A percentile compares a stretch with the other conserved stretches of the same genome.
Conservation (phyloP, 2,329 filamentous ascomycete genomes). For the Aspergillus fumigatiaffinis region DNA sequence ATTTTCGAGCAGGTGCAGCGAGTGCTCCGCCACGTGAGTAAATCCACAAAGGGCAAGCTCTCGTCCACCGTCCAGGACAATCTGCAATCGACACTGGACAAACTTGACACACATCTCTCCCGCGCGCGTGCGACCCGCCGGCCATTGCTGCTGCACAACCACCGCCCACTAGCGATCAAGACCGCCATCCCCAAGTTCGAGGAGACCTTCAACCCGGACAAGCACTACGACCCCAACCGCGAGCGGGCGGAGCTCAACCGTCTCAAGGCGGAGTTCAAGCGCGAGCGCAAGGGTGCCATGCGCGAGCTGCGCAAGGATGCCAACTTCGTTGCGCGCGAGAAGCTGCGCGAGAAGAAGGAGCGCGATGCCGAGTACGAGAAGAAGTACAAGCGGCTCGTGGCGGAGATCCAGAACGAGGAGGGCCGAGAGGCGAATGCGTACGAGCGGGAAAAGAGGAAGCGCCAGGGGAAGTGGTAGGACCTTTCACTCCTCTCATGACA, state of each 20-base stretch:
- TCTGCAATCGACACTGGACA: constrained; percentile 28
- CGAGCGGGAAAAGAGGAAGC: constrained; percentile 74
- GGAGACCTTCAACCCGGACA: constrained; percentile 87
- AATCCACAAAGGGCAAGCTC: constrained; percentile 50
- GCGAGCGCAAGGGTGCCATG: constrained; percentile 90
- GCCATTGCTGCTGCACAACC: constrained; percentile 82
- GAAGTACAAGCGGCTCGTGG: constrained; percentile 87
- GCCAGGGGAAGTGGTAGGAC: constrained; percentile 59
- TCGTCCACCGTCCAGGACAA: constrained; percentile 34
- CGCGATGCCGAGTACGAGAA: constrained; percentile 90
- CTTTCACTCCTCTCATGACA: background rate
- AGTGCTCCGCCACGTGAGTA: constrained; percentile 60
- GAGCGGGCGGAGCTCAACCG: constrained; percentile 82
- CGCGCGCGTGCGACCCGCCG: constrained; percentile 65
- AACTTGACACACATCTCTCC: constrained; percentile 45
- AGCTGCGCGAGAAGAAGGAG: constrained; percentile 86
- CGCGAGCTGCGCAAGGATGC: constrained; percentile 93
- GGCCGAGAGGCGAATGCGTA: constrained; percentile 82
- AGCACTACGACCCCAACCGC: constrained; percentile 94
- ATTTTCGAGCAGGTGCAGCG: constrained; percentile 65
- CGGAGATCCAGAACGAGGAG: constrained; percentile 94
- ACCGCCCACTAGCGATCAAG: constrained; percentile 83
- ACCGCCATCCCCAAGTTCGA: constrained; percentile 91
- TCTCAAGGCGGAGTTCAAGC: constrained; percentile 86
- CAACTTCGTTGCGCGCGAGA: constrained; percentile 87